Evolutionary conservation across 176 grass and related monocot species (phyloP).

Genomic region (Olyra latifolia): DNA sequence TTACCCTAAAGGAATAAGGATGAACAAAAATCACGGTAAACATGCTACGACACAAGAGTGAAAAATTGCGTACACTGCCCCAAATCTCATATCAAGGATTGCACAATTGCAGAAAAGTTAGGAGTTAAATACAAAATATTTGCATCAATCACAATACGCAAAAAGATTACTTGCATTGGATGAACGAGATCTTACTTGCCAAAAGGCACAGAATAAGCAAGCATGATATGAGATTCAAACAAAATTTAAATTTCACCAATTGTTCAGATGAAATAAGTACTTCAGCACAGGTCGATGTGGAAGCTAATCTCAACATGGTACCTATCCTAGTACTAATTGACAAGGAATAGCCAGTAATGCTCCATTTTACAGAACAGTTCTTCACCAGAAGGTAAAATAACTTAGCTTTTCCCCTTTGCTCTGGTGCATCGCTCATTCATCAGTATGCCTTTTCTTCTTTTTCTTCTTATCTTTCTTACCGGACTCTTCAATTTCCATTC

Average conservation of each 20-base stretch:
- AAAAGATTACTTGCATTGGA: background rate
- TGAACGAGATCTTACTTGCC: background rate
- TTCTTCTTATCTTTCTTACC: slow-evolving; percentile 50
- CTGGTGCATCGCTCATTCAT: background rate
- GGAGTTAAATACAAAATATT: background rate
- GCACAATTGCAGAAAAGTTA: background rate
- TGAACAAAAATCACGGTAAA: background rate
- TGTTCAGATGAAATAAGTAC: background rate
- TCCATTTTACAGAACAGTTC: slow-evolving; percentile 24
- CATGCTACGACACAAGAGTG: background rate
- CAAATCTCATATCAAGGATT: background rate
- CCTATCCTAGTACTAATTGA: background rate
- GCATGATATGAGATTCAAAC: background rate
- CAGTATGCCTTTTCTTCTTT: slow-evolving; percentile 44
- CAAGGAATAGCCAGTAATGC: background rate
- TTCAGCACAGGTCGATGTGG: background rate
- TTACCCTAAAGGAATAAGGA: too few relatives aligned
- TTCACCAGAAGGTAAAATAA: background rate
- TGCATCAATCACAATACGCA: background rate
- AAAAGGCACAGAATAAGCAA: background rate
- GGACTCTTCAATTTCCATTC: slow-evolving; percentile 27
- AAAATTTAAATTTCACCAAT: slow-evolving; percentile 17
- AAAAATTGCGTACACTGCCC: background rate
- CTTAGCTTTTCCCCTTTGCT: background rate
- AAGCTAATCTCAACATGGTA: slow-evolving; percentile 21